Conservation (phyloP, 148 eudicot species). For the Hydrangea macrophylla region DNA sequence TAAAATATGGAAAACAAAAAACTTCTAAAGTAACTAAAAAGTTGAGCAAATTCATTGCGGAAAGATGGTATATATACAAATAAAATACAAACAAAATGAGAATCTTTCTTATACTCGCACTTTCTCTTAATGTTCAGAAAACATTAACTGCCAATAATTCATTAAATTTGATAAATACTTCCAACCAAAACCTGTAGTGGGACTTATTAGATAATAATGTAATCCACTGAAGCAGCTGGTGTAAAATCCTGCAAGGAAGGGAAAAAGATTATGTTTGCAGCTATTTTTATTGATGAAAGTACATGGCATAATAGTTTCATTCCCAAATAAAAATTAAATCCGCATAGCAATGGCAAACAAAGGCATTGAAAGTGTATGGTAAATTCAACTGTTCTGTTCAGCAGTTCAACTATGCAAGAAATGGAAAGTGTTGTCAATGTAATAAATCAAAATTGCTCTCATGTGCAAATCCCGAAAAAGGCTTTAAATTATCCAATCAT, state of each 20-base stretch:
- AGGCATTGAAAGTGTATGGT: background rate
- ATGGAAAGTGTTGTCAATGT: background rate
- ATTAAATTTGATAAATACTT: background rate
- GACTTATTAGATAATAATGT: background rate
- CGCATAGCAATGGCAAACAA: background rate
- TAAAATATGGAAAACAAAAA: too few species aligned
- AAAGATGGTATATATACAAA: background rate
- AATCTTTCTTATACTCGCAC: background rate
- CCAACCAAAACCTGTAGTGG: background rate
- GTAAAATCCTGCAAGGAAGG: constrained; percentile 4
- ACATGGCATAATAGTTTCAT: background rate
- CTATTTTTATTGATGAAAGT: background rate
- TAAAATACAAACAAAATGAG: background rate
- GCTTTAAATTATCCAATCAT: background rate
- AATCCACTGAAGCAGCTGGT: background rate
- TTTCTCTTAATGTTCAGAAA: background rate
- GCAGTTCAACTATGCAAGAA: background rate
- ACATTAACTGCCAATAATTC: background rate
- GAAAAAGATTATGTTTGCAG: background rate
- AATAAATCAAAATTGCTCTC: background rate
- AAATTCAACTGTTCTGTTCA: background rate
- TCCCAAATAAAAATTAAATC: background rate
- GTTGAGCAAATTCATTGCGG: too few species aligned
- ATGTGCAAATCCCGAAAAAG: background rate
- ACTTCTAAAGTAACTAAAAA: too few species aligned